phyloP scores from a whole-genome alignment of 2,329 filamentous ascomycete genomes.

The Sclerotinia nivalis region DNA sequence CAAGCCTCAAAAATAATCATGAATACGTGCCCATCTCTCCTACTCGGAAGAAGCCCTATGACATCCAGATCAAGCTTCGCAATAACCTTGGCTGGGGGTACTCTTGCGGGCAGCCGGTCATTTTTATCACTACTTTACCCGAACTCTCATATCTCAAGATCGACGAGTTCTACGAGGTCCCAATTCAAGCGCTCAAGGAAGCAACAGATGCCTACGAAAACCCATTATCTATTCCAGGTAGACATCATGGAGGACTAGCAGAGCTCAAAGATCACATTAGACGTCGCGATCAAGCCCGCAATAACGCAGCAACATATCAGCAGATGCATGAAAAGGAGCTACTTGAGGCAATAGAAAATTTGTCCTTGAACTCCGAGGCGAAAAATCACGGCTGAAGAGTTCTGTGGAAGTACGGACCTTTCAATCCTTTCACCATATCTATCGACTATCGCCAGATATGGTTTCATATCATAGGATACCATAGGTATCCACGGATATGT shows the following conservation, averaged over 20 bases:
- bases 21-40: constrained; percentile 29
- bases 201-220: constrained; percentile 20
- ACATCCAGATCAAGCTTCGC: constrained; percentile 28
- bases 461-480: neutral
- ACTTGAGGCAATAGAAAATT: neutral
- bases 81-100: constrained; percentile 15
- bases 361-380: neutral
- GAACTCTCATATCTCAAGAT: constrained; percentile 27
- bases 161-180: constrained; percentile 26
- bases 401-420: neutral
- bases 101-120: neutral
- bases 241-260: constrained; percentile 26
- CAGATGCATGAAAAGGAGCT: constrained; percentile 1
- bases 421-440: neutral
- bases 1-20: neutral
- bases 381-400: neutral
- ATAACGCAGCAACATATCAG: neutral
- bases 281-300: constrained; percentile 26
- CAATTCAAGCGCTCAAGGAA: constrained; percentile 27
- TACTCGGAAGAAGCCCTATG: constrained; percentile 27
- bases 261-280: constrained; percentile 26
- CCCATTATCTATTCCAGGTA: constrained; percentile 24
- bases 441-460: neutral
- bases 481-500: neutral
- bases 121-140: constrained; percentile 12